A percentile compares a stretch with the other conserved stretches of the same genome.
Evolutionary conservation across 176 grass and related monocot species (phyloP).

Genomic region (Triticum urartu): DNA sequence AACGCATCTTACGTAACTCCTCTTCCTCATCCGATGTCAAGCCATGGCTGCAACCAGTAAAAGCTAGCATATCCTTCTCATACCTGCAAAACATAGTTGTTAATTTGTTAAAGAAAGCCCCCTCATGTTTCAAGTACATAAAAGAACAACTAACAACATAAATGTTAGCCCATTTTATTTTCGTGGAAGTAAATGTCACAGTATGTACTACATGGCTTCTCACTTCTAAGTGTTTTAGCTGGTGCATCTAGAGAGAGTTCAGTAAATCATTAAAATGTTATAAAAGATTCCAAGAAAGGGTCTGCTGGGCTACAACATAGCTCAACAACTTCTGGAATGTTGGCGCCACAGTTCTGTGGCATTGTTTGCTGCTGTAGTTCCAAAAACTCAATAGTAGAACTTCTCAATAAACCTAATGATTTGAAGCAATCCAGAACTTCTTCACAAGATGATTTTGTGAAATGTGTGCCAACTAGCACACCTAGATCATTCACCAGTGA

Average conservation of each 20-base stretch:
- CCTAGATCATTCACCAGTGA: conserved; percentile 27
- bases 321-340: conserved; percentile 18
- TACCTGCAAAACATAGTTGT: conserved; percentile 55
- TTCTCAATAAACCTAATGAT: neutral
- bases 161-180: neutral
- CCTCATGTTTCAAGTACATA: neutral
- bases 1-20: conserved; percentile 80
- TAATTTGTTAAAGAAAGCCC: neutral
- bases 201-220: conserved; percentile 10
- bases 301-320: neutral
- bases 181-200: neutral
- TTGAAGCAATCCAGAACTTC: neutral
- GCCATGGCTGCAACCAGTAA: conserved; percentile 87
- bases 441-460: conserved; percentile 27
- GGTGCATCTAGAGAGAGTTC: conserved; percentile 28
- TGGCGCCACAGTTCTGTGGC: neutral
- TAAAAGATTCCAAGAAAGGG: neutral
- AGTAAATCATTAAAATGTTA: conserved; percentile 6
- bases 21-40: conserved; percentile 77
- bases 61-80: conserved; percentile 98
- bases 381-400: conserved; percentile 1
- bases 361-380: neutral
- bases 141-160: neutral
- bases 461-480: neutral
- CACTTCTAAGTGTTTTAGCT: neutral